These are phyloP conservation scores for Epichloe hybrida DNA, from an alignment of 2,329 filamentous ascomycete species.

Conservation along the genomic window DNA sequence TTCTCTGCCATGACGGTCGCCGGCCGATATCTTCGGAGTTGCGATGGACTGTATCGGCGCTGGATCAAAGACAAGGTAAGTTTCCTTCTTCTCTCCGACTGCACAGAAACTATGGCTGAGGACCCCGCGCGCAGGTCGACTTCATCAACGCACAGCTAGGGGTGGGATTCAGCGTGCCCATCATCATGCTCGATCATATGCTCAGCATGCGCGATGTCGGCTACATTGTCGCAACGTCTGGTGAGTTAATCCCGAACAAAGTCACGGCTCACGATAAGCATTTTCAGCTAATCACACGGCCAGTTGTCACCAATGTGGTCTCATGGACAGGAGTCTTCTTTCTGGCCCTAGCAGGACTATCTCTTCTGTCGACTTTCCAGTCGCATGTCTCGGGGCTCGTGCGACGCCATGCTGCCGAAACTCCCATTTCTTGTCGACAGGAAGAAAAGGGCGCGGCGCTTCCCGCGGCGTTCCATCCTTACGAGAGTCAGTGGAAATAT, in stretches of 20 bases:
- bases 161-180: slow-evolving; percentile 35
- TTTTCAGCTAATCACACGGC: slow-evolving; percentile 5
- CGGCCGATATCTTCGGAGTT: slow-evolving; percentile 6
- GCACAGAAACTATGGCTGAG: background rate
- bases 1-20: slow-evolving; percentile 22
- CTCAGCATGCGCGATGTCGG: slow-evolving; percentile 23
- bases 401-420: background rate
- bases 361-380: background rate
- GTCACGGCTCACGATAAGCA: too few relatives aligned
- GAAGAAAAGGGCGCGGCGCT: background rate
- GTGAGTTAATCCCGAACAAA: slow-evolving; percentile 17
- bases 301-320: slow-evolving; percentile 22
- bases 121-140: slow-evolving; percentile 25
- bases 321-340: slow-evolving; percentile 22
- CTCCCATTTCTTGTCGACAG: background rate
- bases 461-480: background rate
- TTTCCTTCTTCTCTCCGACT: background rate
- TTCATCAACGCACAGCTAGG: slow-evolving; percentile 38
- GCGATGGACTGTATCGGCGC: slow-evolving; percentile 16
- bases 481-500: slow-evolving; percentile 1
- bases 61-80: slow-evolving; percentile 22
- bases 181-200: slow-evolving; percentile 30
- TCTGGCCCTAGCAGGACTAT: slow-evolving; percentile 10
- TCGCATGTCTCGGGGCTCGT: background rate
- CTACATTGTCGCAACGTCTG: slow-evolving; percentile 29